phyloP scores from a whole-genome alignment of 768 basidiomycete species.

The Termitomyces titanicus region DNA sequence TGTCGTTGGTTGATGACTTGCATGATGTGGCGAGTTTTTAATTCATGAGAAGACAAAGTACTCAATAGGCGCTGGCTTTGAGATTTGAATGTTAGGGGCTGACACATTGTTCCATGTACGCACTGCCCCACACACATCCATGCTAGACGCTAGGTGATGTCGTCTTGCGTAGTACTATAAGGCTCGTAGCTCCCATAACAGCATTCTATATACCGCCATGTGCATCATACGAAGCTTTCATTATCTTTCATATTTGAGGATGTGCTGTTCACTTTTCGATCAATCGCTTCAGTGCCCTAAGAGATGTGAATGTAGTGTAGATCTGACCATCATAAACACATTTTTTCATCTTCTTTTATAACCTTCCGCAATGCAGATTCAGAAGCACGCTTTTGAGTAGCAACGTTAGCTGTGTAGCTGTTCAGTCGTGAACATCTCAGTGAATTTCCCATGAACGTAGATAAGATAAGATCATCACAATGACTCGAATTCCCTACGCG shows the following conservation, averaged over 20 bases:
- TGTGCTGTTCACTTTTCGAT: not conserved
- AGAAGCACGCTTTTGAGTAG: too few relatives aligned
- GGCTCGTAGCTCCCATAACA: not conserved
- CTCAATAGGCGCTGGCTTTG: not conserved
- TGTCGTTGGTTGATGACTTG: not conserved
- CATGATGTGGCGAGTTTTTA: constrained; percentile 3
- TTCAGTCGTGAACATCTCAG: too few relatives aligned
- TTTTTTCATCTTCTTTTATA: not conserved
- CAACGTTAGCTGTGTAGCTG: not conserved
- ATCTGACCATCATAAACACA: not conserved
- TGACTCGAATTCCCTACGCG: too few relatives aligned
- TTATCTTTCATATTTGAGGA: not conserved
- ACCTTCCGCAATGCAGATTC: not conserved
- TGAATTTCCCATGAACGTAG: too few relatives aligned
- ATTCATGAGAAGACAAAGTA: not conserved
- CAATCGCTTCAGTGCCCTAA: not conserved
- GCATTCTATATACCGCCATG: not conserved
- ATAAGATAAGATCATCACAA: constrained; percentile 4
- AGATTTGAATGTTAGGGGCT: constrained; percentile 2
- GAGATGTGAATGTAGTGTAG: not conserved
- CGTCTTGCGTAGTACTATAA: not conserved
- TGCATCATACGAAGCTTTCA: not conserved
- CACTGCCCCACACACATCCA: not conserved
- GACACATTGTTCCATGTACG: not conserved
- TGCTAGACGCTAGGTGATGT: not conserved